Base-by-base conservation (phyloP, 805 yeast species). In the Kodamaea sagamina region DNA sequence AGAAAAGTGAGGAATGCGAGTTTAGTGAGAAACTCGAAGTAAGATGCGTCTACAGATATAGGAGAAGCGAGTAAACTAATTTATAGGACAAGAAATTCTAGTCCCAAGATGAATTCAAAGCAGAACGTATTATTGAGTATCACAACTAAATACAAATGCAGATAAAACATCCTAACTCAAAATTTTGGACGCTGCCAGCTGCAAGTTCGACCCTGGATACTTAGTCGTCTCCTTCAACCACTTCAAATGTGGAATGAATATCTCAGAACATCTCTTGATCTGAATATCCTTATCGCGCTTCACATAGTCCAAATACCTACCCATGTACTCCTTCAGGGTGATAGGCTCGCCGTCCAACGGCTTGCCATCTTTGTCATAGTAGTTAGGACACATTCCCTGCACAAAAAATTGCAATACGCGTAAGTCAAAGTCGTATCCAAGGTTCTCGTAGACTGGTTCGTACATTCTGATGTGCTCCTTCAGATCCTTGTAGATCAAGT, bases 371-470 rank as follows among this genome's bases (percentile, higher is more conserved):
- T 46, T 47, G 44, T 51, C 49, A 47, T 65, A 63, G 47, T 70
- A 71, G 43, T 60, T 58, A 4, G 59, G 52, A 51, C 76, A 71
- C 25, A 68, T 49, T 2, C 63, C 72, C 43, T 68, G 67, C 6
- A 70, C 66, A 46, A 68, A 71, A 32, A 59, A 53, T 41, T 67
- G 71, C 42, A 68, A 52, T 11, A 65, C 63, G 31, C 73, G 52
- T 50, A 68, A 60, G 51, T 71, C 76, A 44, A 70, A 67, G 46
- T 71, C 76, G 45, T 69, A 70, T 6, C 73, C 73, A 4, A 67
- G 61, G 41, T 65, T 64, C 2, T 58, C 58, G 48, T 70, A 59
- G 11, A 65, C 50, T 12, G 47, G 57, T 8, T 52, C 56, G 51
- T 69, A 71, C 75, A 71, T 68, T 38, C 75, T 54, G 41, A 70